A percentile compares a stretch with the other conserved stretches of the same genome.
Evolutionary conservation across 306 rosid species (phyloP).

Genomic region (Quercus parvula): DNA sequence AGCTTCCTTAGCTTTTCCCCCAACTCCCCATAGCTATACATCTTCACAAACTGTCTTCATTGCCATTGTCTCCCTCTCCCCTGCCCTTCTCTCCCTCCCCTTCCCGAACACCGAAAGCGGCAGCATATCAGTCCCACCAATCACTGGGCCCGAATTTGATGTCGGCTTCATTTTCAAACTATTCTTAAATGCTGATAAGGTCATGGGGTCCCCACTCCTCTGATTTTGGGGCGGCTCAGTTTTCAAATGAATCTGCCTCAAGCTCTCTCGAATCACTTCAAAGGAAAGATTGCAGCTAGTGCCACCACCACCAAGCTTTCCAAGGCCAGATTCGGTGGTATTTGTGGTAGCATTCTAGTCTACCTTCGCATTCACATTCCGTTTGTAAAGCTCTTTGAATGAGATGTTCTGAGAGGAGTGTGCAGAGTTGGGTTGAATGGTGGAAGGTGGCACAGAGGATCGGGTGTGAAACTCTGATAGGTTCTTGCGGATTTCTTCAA

Average conservation of each 20-base stretch:
- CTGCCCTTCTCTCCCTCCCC: slow-evolving; percentile 28
- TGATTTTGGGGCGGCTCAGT: background rate
- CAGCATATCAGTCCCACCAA: slow-evolving; percentile 25
- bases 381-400: slow-evolving; percentile 32
- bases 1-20: slow-evolving; percentile 53
- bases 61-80: background rate
- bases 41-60: slow-evolving; percentile 35
- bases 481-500: slow-evolving; percentile 38
- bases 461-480: slow-evolving; percentile 31
- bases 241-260: background rate
- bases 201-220: background rate
- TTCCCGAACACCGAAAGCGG: slow-evolving; percentile 30
- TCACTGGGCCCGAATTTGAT: background rate
- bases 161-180: slow-evolving; percentile 21
- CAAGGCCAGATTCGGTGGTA: background rate
- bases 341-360: background rate
- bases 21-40: slow-evolving; percentile 28
- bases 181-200: background rate
- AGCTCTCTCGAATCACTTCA: slow-evolving; percentile 24
- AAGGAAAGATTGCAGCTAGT: background rate
- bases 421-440: background rate
- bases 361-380: slow-evolving; percentile 2
- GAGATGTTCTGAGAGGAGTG: slow-evolving; percentile 23
- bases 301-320: background rate
- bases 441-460: slow-evolving; percentile 9